Evolutionary conservation across 2,329 filamentous ascomycete species (phyloP).

Genomic region (Curvularia sp.): DNA sequence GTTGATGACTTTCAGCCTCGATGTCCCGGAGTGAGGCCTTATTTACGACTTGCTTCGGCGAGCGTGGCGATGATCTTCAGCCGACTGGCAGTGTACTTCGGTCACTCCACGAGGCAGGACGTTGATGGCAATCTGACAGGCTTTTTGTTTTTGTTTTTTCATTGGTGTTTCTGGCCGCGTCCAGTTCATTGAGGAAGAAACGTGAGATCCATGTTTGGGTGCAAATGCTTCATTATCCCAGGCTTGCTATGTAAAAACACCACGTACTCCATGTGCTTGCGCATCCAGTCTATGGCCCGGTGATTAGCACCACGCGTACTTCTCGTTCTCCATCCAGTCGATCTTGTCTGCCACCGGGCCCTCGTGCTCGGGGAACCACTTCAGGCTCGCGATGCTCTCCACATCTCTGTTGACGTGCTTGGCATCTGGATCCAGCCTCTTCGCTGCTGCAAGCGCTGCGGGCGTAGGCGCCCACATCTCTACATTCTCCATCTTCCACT

Average conservation of each 20-base stretch:
- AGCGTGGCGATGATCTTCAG: slow-evolving; percentile 95
- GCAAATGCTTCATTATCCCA: background rate
- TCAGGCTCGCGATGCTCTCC: slow-evolving; percentile 73
- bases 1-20: slow-evolving; percentile 89
- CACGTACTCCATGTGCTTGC: background rate
- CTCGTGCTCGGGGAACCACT: slow-evolving; percentile 65
- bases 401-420: slow-evolving; percentile 65
- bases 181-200: slow-evolving; percentile 44
- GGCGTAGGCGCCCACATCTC: slow-evolving; percentile 84
- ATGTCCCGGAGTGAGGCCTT: slow-evolving; percentile 84
- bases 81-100: slow-evolving; percentile 75
- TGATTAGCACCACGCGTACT: slow-evolving; percentile 75
- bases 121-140: slow-evolving; percentile 87
- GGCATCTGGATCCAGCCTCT: slow-evolving; percentile 55
- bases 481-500: slow-evolving; percentile 74
- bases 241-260: background rate
- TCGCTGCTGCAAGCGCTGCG: slow-evolving; percentile 52
- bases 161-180: slow-evolving; percentile 42
- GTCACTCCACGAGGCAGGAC: slow-evolving; percentile 80
- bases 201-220: background rate
- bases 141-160: slow-evolving; percentile 44
- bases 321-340: slow-evolving; percentile 78
- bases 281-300: background rate
- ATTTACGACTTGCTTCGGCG: slow-evolving; percentile 73
- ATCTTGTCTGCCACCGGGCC: slow-evolving; percentile 59